A percentile compares a stretch with the other conserved stretches of the same genome.
Conservation (phyloP, 257 asterid species). For the Thymus mandschuricus region DNA sequence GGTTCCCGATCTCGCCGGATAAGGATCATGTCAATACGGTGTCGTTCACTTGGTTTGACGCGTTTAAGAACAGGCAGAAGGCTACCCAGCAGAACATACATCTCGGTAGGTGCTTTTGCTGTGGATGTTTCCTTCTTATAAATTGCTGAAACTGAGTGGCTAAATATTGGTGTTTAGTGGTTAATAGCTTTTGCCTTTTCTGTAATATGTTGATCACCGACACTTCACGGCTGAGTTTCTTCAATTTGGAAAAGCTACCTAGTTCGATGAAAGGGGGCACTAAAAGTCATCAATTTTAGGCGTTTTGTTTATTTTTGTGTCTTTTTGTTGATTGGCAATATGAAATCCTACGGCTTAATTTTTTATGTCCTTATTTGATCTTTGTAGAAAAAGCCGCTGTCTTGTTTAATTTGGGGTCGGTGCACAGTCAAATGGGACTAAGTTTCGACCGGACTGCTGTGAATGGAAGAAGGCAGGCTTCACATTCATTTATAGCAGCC, state of each 20-base stretch:
- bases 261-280: background rate
- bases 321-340: conserved; percentile 17
- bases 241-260: conserved; percentile 15
- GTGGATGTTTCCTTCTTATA: background rate
- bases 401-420: conserved; percentile 91
- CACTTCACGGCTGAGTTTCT: background rate
- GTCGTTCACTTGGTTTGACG: conserved; percentile 90
- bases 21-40: conserved; percentile 80
- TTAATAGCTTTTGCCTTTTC: background rate
- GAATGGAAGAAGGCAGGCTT: conserved; percentile 96
- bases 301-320: conserved; percentile 2
- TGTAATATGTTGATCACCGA: conserved; percentile 14
- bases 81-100: conserved; percentile 89
- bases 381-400: conserved; percentile 93
- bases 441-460: conserved; percentile 82
- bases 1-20: conserved; percentile 92
- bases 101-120: conserved; percentile 56
- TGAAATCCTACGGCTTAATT: conserved; percentile 2
- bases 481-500: conserved; percentile 90
- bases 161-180: conserved; percentile 8
- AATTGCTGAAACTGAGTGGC: background rate
- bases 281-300: background rate
- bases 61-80: conserved; percentile 76
- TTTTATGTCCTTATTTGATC: conserved; percentile 14
- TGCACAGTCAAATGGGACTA: conserved; percentile 93